Percentiles rank a stretch among this genome's conserved stretches.
Evolutionary conservation across 2,329 filamentous ascomycete genomes (phyloP).

Genomic region (Gyromitra esculenta): DNA sequence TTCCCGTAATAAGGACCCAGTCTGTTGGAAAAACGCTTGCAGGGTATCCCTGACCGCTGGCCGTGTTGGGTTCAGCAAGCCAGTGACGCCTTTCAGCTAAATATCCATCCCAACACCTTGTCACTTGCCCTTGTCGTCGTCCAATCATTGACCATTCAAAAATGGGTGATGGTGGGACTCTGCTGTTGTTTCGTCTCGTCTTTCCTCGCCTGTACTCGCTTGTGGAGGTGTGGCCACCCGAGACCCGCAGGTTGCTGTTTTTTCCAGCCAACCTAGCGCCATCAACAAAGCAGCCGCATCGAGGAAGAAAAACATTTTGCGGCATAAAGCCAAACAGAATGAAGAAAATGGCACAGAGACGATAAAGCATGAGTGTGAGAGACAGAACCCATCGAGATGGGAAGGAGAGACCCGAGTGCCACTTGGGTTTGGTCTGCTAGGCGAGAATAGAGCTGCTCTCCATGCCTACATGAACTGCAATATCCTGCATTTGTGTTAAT

Average conservation of each 20-base stretch:
- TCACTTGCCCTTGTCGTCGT: conserved; percentile 40
- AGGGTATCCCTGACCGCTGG: conserved; percentile 48
- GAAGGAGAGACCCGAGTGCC: conserved; percentile 29
- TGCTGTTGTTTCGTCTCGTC: conserved; percentile 43
- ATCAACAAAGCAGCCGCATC: conserved; percentile 40
- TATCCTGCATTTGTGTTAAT: conserved; percentile 40
- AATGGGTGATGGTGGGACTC: conserved; percentile 30
- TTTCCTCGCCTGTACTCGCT: conserved; percentile 49
- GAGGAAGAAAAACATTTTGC: conserved; percentile 29
- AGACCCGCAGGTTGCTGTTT: conserved; percentile 15
- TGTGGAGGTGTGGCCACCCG: conserved; percentile 37
- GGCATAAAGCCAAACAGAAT: conserved; percentile 22
- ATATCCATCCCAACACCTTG: conserved; percentile 22
- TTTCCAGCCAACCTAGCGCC: conserved; percentile 7
- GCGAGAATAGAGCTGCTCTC: conserved; percentile 11
- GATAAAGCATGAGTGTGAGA: conserved; percentile 20
- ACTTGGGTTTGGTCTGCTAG: conserved; percentile 35
- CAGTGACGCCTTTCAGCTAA: conserved; percentile 29
- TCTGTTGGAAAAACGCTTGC: conserved; percentile 53
- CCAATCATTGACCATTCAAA: conserved; percentile 26
- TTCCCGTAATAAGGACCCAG: conserved; percentile 49
- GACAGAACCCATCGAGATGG: conserved; percentile 13
- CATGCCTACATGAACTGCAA: no score
- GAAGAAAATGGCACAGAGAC: background rate
- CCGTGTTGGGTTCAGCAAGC: conserved; percentile 48